Percentiles rank a stretch among this genome's conserved stretches.
Conservation (phyloP, 192 early-diverging fungal species). For the Coemansia sp. region DNA sequence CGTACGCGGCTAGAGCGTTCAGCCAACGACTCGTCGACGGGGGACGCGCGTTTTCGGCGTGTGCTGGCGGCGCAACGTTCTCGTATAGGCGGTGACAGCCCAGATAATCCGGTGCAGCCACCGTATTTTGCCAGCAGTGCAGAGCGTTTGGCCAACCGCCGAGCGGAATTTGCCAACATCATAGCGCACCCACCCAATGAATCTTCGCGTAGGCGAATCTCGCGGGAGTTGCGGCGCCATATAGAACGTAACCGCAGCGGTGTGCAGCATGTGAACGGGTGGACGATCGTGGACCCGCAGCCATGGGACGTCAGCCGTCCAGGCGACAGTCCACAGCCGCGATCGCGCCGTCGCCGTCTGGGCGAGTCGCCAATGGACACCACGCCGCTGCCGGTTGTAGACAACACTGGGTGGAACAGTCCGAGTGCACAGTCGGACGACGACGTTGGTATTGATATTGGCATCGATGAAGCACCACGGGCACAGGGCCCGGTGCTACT, state of each 20-base stretch:
- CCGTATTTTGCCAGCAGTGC: no score
- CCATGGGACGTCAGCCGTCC: constrained; percentile 7
- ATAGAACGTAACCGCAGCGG: background rate
- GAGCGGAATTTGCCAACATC: no score
- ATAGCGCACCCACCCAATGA: no score
- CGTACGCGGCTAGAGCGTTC: background rate
- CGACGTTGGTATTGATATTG: no score
- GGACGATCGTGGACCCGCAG: constrained; percentile 32
- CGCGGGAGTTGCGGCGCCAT: no score
- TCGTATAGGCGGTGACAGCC: background rate
- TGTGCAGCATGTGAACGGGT: constrained; percentile 18
- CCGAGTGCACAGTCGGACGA: background rate
- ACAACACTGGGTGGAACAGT: background rate
- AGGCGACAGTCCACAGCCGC: background rate
- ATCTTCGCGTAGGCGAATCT: no score
- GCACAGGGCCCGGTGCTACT: background rate
- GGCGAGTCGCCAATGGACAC: background rate
- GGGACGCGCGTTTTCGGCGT: background rate
- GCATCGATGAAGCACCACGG: background rate
- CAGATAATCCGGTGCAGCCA: no score
- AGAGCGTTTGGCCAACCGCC: no score
- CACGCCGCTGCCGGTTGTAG: constrained; percentile 1
- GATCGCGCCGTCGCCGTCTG: constrained; percentile 7
- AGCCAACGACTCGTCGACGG: background rate
- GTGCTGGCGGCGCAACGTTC: background rate